Evolutionary conservation across 176 grass and related monocot genomes (phyloP), one percentile per base, ranked within the genome.

Genomic region (Zoysia japonica): DNA sequence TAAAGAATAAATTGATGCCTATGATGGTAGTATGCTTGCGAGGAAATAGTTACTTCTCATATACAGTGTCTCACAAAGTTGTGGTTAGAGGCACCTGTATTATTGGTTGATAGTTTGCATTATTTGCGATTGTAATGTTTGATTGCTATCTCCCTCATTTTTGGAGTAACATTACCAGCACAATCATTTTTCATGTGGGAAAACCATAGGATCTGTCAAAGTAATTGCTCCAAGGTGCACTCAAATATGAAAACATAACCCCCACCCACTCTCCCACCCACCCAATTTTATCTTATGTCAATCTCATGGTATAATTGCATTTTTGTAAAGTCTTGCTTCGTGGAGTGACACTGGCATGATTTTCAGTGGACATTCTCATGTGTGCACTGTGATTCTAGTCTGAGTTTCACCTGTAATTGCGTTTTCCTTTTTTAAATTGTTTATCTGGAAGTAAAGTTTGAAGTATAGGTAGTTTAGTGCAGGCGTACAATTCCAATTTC

Each of bases 11-110:
- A 49, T 57, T 20, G 11, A 40, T 46, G 65, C 11, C 4, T 6
- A 11, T 12, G 11, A 41, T 73, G 43, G n/a, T 84, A 72, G 61
- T 67, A 50, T 77, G 35, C 43, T 77, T 78, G 57, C 11, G 11
- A 43, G 43, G 15, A 62, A 54, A 61, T 74, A 7, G 12, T 45
- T 67, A 28, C 2, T 20, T 6, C 43, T 7, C 54, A 19, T 16
- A 19, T 19, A 57, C n/a, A 57, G 19, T 38, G 4, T 2, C 61
- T 12, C 10, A 63, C 12, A 63, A 9, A 4, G 10, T 63, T 36
- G 28, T 63, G 36, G 11, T 38, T 11, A 14, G 35, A 64, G 35
- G 11, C 35, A 64, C 5, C 11, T 39, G 44, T 38, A 13, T 69
- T 65, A 1, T 39, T 2, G 0, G 2, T 44, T 68, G 6, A 19